phyloP scores from a whole-genome alignment of 768 basidiomycete species.

The Leccinum broughii region DNA sequence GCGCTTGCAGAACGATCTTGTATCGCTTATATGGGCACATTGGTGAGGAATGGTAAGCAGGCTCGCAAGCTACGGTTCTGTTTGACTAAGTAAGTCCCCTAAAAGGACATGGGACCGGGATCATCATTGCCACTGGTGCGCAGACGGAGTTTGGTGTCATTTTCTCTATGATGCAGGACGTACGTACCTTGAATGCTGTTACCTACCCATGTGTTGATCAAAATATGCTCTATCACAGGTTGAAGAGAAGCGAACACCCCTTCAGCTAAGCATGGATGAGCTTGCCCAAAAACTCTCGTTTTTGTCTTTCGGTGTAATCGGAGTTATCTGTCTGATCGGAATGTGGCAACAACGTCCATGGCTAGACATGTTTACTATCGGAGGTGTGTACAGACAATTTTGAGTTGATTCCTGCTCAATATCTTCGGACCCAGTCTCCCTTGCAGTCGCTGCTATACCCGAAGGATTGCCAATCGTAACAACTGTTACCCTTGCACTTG shows the following conservation, averaged over 20 bases:
- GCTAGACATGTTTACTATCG: slow-evolving; percentile 99
- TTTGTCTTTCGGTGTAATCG: slow-evolving; percentile 92
- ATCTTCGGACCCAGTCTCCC: slow-evolving; percentile 62
- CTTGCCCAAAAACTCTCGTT: slow-evolving; percentile 90
- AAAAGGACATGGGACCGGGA: slow-evolving; percentile 75
- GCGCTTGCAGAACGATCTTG: slow-evolving; percentile 84
- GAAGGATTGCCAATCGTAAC: slow-evolving; percentile 97
- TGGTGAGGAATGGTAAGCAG: slow-evolving; percentile 79
- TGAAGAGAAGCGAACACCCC: slow-evolving; percentile 88
- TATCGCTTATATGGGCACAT: slow-evolving; percentile 94
- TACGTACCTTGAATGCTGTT: slow-evolving; percentile 33
- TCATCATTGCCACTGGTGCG: slow-evolving; percentile 83
- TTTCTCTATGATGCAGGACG: slow-evolving; percentile 98
- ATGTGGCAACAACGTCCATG: slow-evolving; percentile 82
- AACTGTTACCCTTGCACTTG: slow-evolving; percentile 93
- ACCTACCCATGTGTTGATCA: neutral
- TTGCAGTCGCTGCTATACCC: slow-evolving; percentile 98
- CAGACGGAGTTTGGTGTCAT: slow-evolving; percentile 95
- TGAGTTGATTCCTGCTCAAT: slow-evolving; percentile 6
- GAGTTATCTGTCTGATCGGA: slow-evolving; percentile 89
- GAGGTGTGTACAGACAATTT: slow-evolving; percentile 56
- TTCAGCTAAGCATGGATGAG: slow-evolving; percentile 95
- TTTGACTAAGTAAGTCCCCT: slow-evolving; percentile 2
- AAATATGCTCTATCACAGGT: slow-evolving; percentile 35
- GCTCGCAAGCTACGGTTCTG: neutral